phyloP scores from a whole-genome alignment of 2,329 filamentous ascomycete genomes.

The Penicillium olsonii region DNA sequence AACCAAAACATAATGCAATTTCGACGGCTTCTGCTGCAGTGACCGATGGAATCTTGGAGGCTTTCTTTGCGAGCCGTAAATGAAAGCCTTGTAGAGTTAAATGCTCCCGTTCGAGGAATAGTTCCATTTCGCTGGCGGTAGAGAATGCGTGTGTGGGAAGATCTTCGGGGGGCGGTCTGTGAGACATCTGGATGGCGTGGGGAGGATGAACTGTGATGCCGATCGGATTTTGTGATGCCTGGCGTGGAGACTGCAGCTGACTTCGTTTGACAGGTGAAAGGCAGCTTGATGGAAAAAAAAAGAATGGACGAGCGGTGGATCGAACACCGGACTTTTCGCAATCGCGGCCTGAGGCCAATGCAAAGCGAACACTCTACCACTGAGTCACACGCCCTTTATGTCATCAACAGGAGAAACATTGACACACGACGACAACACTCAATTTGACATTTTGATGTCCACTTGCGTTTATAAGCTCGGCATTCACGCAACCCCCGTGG shows the following conservation, averaged over 20 bases:
- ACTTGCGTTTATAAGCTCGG: too few species aligned
- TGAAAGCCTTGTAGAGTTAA: conserved; percentile 44
- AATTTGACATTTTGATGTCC: too few species aligned
- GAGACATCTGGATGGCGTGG: neutral
- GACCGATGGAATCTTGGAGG: conserved; percentile 46
- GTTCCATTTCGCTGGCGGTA: conserved; percentile 32
- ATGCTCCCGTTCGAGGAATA: conserved; percentile 46
- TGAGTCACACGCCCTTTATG: conserved; percentile 17
- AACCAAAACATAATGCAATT: conserved; percentile 61
- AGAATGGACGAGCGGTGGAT: conserved; percentile 5
- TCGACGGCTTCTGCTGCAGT: conserved; percentile 55
- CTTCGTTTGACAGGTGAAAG: too few species aligned
- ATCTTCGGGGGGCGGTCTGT: conserved; percentile 19
- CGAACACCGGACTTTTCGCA: conserved; percentile 11
- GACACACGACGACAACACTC: too few species aligned
- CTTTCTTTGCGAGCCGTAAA: conserved; percentile 54
- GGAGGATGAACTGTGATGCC: too few species aligned
- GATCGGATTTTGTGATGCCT: too few species aligned
- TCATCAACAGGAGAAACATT: too few species aligned
- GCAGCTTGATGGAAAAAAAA: neutral
- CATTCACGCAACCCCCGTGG: too few species aligned
- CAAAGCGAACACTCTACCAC: conserved; percentile 25
- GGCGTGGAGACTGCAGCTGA: too few species aligned
- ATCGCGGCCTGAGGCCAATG: conserved; percentile 6
- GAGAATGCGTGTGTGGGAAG: conserved; percentile 32